Conservation (phyloP, 1,284 basidiomycete genomes). For the Ustilago sp. region DNA sequence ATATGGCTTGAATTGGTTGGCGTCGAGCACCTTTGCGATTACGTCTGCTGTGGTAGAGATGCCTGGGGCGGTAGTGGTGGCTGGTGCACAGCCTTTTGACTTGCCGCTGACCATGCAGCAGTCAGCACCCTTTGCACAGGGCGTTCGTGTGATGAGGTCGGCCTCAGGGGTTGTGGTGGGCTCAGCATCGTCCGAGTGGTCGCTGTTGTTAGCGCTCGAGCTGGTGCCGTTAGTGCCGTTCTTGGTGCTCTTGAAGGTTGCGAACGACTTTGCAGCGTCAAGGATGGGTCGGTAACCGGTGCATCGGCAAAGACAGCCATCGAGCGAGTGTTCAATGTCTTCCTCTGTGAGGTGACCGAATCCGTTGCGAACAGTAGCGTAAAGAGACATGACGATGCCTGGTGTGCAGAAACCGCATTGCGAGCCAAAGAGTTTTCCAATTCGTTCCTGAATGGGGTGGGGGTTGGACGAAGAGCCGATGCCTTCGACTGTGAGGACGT, state of each 20-base stretch:
- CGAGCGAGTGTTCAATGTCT: conserved; percentile 68
- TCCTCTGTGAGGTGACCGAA: conserved; percentile 62
- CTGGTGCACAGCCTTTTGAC: conserved; percentile 33
- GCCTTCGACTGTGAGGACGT: conserved; percentile 70
- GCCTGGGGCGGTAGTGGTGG: conserved; percentile 10
- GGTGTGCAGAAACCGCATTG: conserved; percentile 69
- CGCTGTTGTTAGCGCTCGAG: conserved; percentile 27
- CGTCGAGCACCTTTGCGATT: conserved; percentile 42
- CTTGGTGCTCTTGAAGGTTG: conserved; percentile 46
- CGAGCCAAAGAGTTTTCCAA: conserved; percentile 67
- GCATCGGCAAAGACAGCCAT: conserved; percentile 70
- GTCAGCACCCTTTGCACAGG: conserved; percentile 54
- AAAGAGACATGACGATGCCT: conserved; percentile 70
- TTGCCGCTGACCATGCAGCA: conserved; percentile 57
- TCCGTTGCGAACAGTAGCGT: conserved; percentile 68
- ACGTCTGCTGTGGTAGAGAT: conserved; percentile 45
- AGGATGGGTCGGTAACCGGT: conserved; percentile 62
- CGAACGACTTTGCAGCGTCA: conserved; percentile 63
- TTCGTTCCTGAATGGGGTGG: conserved; percentile 69
- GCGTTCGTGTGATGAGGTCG: conserved; percentile 43
- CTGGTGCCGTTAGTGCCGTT: conserved; percentile 6
- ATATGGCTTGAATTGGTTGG: conserved; percentile 60
- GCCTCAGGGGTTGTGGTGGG: conserved; percentile 47
- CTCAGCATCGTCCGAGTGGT: conserved; percentile 42
- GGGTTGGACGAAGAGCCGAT: conserved; percentile 68